Base-by-base conservation (phyloP, 2,329 filamentous ascomycete genomes). In the Mollisiaceae sp. region DNA sequence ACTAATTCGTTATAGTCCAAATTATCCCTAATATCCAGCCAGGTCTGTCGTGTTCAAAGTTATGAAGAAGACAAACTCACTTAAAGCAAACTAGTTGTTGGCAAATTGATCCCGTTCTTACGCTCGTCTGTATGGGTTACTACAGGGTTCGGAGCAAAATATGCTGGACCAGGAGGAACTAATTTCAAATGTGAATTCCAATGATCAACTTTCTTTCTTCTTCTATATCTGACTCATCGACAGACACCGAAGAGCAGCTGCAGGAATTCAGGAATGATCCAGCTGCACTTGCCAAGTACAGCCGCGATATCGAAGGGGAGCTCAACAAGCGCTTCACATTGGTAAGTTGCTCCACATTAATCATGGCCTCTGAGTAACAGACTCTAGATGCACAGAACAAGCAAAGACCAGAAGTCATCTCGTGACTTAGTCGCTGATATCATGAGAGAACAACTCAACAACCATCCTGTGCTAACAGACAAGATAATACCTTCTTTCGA, bases 101-200 rank as follows among this genome's bases (percentile, higher is more conserved):
- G 80, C 1, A 77, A 82, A 20, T 73, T 88, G 22, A 83, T 82
- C 0, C 76, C 87, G n/a, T 86, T 83, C 72, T 83, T 87, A 70
- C 78, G 86, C 36, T 83, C 83, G 0, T 82, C 85, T 0, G 86
- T 86, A 68, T 88, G 85, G 85, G 73, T 87, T 9, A 69, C 70
- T 0, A 62, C 67, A 64, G 73, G 65, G 61, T 72, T 57, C 66
- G 70, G 55, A 67, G 73, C 73, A 62, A 75, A 70, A 38, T 68
- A 60, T 56, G 69, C 70, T 2, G 69, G 65, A 3, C 66, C 66
- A 22, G 67, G 65, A 22, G 67, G 69, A 27, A 67, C 67, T 4
- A 71, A 71, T 39, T 71, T 70, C 35, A 54, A 66, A 20, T 71
- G 65, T 68, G 50, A 24, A 63, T 50, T 4, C 1, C 1, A 18